A percentile compares a stretch with the other conserved stretches of the same genome.
Evolutionary conservation across 1,139 yeast genomes (phyloP).

Genomic region (Candida glucosophila): DNA sequence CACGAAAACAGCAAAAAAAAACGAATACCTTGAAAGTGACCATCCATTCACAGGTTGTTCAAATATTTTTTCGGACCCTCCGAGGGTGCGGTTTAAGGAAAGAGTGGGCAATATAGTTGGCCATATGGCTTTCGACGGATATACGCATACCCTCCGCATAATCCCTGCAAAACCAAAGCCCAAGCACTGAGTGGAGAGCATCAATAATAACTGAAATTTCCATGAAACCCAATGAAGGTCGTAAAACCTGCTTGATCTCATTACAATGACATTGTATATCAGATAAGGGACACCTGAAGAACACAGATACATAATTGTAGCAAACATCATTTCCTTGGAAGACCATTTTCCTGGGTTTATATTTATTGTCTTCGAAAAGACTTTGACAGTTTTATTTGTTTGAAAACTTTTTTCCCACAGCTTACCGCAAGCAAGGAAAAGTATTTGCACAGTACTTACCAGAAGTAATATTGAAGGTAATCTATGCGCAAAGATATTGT

Average conservation of each 20-base stretch:
- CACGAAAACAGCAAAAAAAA: constrained; percentile 25
- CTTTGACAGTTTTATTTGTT: constrained; percentile 12
- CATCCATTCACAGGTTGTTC: constrained; percentile 21
- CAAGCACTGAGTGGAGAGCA: constrained; percentile 34
- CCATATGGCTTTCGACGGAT: constrained; percentile 39
- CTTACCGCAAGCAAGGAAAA: constrained; percentile 33
- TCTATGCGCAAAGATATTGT: constrained; percentile 37
- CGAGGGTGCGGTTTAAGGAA: constrained; percentile 35
- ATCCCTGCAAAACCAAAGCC: constrained; percentile 42
- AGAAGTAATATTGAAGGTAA: constrained; percentile 32
- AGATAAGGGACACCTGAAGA: constrained; percentile 39
- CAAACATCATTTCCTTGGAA: constrained; percentile 58
- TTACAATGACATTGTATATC: constrained; percentile 35
- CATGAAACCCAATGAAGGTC: constrained; percentile 37
- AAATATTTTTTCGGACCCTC: constrained; percentile 17
- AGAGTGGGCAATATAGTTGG: constrained; percentile 39
- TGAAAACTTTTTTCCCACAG: constrained; percentile 31
- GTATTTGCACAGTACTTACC: constrained; percentile 34
- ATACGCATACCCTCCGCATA: constrained; percentile 36
- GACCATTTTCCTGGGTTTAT: constrained; percentile 48
- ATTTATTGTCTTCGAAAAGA: constrained; percentile 16
- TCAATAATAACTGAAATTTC: constrained; percentile 28
- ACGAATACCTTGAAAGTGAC: constrained; percentile 31
- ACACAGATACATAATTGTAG: constrained; percentile 37
- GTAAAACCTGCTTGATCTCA: constrained; percentile 36